Base-by-base conservation (phyloP, 129 eudicot species). In the Sambucus nigra region DNA sequence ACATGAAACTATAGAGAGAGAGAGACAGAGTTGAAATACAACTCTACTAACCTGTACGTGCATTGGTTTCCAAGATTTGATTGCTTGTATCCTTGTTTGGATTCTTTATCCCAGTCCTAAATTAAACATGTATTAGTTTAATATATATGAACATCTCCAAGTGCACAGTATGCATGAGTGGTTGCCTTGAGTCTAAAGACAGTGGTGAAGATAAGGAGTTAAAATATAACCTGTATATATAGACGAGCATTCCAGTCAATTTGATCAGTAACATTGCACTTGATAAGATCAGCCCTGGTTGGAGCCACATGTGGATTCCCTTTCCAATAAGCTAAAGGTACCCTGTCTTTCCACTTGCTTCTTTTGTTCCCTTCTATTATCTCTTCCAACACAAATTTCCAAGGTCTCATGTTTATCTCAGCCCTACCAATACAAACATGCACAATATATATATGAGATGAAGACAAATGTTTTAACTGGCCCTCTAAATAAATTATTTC, bases 361-460 rank as follows among this genome's bases (percentile, higher is more conserved):
- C 60, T 77, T 56, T 77, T 59, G 46, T 68, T 77, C 7, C 76
- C 98, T 82, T 85, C 89, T 73, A 76, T 72, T 40, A 91, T 91
- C 51, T 82, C 71, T 61, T 72, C 60, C 60, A 77, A 44, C 19
- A 74, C 67, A 45, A 60, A 67, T 50, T 68, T 72, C 98, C 98
- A 85, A 69, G 95, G 94, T 62, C 54, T 91, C 71, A 79, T 88
- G 63, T 91, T 84, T 51, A 65, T 68, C 63, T 89, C 95, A 0
- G 87, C 70, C 95, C 93, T 85, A 46, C 51, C 5, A 5, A 31
- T 31, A 3, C 27, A 35, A 31, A 31, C 38, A 31, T 31, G 9
- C 5, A 31, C 38, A 31, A 31, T 3, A 31, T 9, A 31, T 31
- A 31, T 9, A 31, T 53, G 25, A 14, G 20, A 28, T 14, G n/a